phyloP scores from a whole-genome alignment of 768 basidiomycete genomes.

The Arthromyces matolae region DNA sequence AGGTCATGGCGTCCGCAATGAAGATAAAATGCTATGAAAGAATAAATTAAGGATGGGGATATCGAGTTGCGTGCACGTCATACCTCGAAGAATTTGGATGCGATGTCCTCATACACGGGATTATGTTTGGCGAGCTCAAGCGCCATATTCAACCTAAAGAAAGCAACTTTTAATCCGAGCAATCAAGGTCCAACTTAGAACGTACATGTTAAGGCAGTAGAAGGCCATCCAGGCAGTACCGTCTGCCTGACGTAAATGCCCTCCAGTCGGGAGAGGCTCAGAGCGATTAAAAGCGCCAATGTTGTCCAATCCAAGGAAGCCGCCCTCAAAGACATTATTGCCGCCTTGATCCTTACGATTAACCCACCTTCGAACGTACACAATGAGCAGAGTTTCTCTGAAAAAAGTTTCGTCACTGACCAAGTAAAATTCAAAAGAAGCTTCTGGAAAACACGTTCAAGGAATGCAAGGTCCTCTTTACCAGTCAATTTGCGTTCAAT shows the following conservation, averaged over 20 bases:
- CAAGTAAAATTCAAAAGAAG: conserved; percentile 95
- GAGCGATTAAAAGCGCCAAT: conserved; percentile 98
- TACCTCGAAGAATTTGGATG: conserved; percentile 95
- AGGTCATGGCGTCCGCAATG: conserved; percentile 99
- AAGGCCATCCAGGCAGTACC: conserved; percentile 99
- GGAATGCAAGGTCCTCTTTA: conserved; percentile 83
- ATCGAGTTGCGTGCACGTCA: too few species aligned
- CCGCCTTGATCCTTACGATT: conserved; percentile 96
- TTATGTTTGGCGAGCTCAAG: conserved; percentile 98
- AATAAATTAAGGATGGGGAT: too few species aligned
- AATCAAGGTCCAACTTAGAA: background rate
- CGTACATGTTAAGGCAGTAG: conserved; percentile 93
- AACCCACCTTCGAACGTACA: conserved; percentile 70
- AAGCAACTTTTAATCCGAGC: background rate
- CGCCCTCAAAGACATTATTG: conserved; percentile 96
- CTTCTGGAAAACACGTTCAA: conserved; percentile 99
- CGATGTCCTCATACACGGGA: conserved; percentile 96
- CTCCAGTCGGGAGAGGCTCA: conserved; percentile 94
- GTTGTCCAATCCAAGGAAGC: conserved; percentile 96
- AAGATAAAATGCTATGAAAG: conserved; percentile 89
- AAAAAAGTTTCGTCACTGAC: conserved; percentile 34
- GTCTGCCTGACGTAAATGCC: conserved; percentile 91
- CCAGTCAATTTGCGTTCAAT: conserved; percentile 96
- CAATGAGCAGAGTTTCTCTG: background rate
- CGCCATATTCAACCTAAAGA: conserved; percentile 85